A percentile compares a stretch with the other conserved stretches of the same genome.
These are phyloP conservation scores for Neurospora cerealis DNA, from an alignment of 495 filamentous ascomycete genomes.

Conservation along the genomic window DNA sequence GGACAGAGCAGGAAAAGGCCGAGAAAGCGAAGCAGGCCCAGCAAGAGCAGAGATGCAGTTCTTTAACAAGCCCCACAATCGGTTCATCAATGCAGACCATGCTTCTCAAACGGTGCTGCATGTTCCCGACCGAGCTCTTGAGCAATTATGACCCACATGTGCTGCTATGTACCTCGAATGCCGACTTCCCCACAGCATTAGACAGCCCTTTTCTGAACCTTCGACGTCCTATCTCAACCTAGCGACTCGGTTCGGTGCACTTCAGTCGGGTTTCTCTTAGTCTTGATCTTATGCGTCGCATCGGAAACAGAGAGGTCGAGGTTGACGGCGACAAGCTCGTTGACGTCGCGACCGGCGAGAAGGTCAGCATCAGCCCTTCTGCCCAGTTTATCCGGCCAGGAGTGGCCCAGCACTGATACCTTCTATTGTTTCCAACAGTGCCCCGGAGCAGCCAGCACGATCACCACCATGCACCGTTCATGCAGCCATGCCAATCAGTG, in stretches of 20 bases:
- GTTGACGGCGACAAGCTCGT: neutral
- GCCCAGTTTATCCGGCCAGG: neutral
- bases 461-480: neutral
- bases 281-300: neutral
- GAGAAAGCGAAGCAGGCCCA: neutral
- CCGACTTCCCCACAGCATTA: neutral
- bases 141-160: neutral
- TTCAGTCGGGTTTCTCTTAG: neutral
- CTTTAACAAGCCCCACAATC: neutral
- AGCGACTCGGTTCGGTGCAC: neutral
- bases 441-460: neutral
- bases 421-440: neutral
- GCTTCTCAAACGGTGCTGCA: neutral
- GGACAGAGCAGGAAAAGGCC: neutral
- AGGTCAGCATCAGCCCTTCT: neutral
- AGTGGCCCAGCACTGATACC: neutral
- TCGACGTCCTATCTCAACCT: neutral
- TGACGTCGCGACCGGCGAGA: neutral
- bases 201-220: neutral
- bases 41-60: neutral
- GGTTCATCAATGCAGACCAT: neutral
- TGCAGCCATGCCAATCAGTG: neutral
- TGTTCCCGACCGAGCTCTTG: neutral
- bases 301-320: neutral
- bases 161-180: neutral